Evolutionary conservation across 2,329 filamentous ascomycete species (phyloP), one percentile per base, ranked within the genome.

Genomic region (Diaporthe vexans): DNA sequence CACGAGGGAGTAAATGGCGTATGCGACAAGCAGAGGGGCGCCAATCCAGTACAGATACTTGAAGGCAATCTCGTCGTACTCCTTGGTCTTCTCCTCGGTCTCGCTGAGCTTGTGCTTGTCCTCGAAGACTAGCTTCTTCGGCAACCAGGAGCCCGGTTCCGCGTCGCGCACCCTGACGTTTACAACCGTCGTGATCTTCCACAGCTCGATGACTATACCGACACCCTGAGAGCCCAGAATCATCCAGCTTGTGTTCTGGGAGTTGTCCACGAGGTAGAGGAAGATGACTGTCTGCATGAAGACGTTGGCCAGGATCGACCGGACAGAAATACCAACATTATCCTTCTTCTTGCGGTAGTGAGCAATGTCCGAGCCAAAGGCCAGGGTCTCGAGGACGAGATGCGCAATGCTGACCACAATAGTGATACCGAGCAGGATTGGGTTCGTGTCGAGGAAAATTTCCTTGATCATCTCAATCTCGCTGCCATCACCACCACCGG

Each of bases 291-390:
- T 84, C 84, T 99, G 97, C 97, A 99, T 99, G 83, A 98, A 95
- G 76, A 98, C 95, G 81, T 98, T 99, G 82, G 94, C 95, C 73
- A 99, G 88, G 80, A 99, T 99, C 43, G 96, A 97, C 73, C 97
- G 95, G 75, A 99, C 94, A 1, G 95, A 98, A 59, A 98, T 97
- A 77, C 97, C 97, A 37, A 99, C 94, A 74, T 98, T 97, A 86
- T 98, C 97, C 88, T 99, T 99, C 93, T 99, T 99, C 88, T 98
- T 98, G 82, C 95, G 94, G 91, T 97, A 99, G 85, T 99, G 97
- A 65, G 95, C 92, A 82, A 99, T 98, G 82, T 99, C 97, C 81
- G 94, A 98, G 81, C 97, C 98, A 87, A 99, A 99, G 1, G 97
- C 97, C 46, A 99, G 90, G 81, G 94, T 95, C 85, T 99, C 97